Base-by-base conservation (phyloP, 306 rosid species). In the Vachellia pachyceras region DNA sequence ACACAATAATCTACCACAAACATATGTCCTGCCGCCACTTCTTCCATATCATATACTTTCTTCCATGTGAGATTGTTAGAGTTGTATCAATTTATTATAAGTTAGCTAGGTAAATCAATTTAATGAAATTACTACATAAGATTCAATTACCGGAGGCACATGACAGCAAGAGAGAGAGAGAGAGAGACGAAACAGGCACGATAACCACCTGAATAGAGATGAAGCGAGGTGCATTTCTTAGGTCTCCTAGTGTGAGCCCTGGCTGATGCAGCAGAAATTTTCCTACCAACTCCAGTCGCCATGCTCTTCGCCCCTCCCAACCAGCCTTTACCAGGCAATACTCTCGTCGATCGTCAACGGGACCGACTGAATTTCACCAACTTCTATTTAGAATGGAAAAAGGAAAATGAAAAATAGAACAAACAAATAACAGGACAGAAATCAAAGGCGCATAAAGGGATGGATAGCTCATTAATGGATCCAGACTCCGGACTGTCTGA, bases 231-330 rank as follows among this genome's bases (percentile, higher is more conserved):
- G 69, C 77, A 37, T 76, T 87, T 86, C 74, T 82, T 87, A 17
- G 93, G 60, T 76, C 80, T 91, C 50, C 98, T 82, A 35, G 97
- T 90, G 87, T 90, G 97, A 83, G 94, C 79, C 57, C 94, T 81
- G 15, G 97, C 97, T 52, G 98, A 90, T 5, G 93, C 91, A 10
- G 99, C 97, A 2, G 94, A 90, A 70, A 90, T 87, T 82, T 85
- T 95, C 80, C 97, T 79, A 88, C 69, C 90, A 36, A 78, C 71
- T 47, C 88, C 88, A 12, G 82, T 79, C 47, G 91, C 97, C 97
- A 95, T 92, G 66, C 36, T 18, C 47, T 44, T 6, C 37, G 29
- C 23, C 6, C 29, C 3, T 11, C 57, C 17, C 33, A 41, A 2
- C 17, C 3, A 0, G 37, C 11, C 33, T 58, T 50, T 41, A 58